Evolutionary conservation across 192 early-diverging fungal genomes (phyloP).

Genomic region (Gonapodya prolifera): DNA sequence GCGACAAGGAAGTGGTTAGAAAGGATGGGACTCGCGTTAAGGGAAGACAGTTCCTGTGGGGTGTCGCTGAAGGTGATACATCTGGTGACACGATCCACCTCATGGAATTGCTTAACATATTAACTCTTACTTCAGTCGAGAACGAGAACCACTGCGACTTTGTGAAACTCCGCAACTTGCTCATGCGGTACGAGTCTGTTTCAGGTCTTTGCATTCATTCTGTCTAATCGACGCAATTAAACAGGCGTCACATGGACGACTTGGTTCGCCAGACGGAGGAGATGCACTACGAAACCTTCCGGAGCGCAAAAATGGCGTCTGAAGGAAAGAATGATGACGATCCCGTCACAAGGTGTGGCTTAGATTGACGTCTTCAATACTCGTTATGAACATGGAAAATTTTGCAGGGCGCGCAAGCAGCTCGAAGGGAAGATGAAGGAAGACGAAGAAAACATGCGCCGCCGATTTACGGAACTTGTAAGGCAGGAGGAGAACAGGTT

Average conservation of each 20-base stretch:
- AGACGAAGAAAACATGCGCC: conserved; percentile 89
- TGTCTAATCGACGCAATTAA: not conserved
- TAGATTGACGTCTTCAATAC: not conserved
- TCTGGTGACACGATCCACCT: not conserved
- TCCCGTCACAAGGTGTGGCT: conserved; percentile 27
- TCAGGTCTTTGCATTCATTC: not conserved
- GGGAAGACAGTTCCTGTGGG: conserved; percentile 96
- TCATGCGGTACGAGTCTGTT: conserved; percentile 51
- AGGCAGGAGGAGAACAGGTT: conserved; percentile 94
- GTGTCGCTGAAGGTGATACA: conserved; percentile 69
- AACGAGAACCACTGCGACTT: conserved; percentile 98
- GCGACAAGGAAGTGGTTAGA: conserved; percentile 69
- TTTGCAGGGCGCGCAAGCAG: conserved; percentile 48
- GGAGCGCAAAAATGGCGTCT: conserved; percentile 74
- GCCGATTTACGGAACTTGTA: conserved; percentile 96
- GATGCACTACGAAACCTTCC: conserved; percentile 87
- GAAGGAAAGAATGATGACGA: conserved; percentile 41
- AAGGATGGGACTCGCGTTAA: conserved; percentile 80
- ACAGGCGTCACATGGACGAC: conserved; percentile 87
- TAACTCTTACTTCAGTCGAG: conserved; percentile 48
- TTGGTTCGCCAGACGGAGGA: conserved; percentile 89
- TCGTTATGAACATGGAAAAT: not conserved
- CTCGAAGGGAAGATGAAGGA: conserved; percentile 95
- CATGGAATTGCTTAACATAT: not conserved
- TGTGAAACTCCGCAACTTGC: conserved; percentile 87